phyloP scores from a whole-genome alignment of 2,329 filamentous ascomycete genomes.

The Clarireedia sp. region DNA sequence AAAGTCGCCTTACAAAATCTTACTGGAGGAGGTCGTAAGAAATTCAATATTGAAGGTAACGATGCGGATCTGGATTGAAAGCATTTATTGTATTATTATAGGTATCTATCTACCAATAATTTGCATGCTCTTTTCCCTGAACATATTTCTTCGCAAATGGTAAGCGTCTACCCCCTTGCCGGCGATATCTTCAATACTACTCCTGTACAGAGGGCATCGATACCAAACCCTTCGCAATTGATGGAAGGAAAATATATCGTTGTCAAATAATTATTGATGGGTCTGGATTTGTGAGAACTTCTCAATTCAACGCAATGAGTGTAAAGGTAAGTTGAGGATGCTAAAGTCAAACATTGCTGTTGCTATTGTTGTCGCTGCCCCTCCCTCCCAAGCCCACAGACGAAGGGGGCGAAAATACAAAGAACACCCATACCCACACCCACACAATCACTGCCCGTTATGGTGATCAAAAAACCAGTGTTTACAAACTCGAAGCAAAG shows the following conservation, averaged over 20 bases:
- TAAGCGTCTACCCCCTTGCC: conserved; percentile 12
- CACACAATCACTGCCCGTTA: not conserved
- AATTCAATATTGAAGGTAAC: conserved; percentile 74
- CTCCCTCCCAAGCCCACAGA: not conserved
- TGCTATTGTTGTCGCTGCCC: not conserved
- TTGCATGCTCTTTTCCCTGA: conserved; percentile 6
- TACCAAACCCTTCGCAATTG: conserved; percentile 1
- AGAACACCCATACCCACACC: not conserved
- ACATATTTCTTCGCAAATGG: conserved; percentile 8
- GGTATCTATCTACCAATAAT: conserved; percentile 14
- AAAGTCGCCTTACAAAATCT: conserved; percentile 86
- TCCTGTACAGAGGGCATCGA: conserved; percentile 4
- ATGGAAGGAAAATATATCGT: conserved; percentile 1
- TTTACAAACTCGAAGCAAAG: not conserved
- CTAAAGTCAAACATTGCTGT: not conserved
- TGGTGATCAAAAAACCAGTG: not conserved
- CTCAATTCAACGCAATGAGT: not conserved
- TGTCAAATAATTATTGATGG: not conserved
- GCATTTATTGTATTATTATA: conserved; percentile 10
- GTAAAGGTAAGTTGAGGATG: not conserved
- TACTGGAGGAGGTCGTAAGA: conserved; percentile 73
- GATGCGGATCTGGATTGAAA: conserved; percentile 44
- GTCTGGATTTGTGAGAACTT: not conserved
- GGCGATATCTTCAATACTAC: conserved; percentile 1
- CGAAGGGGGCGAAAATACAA: not conserved